phyloP scores from a whole-genome alignment of 1,284 basidiomycete genomes.

The Ganoderma boninense region DNA sequence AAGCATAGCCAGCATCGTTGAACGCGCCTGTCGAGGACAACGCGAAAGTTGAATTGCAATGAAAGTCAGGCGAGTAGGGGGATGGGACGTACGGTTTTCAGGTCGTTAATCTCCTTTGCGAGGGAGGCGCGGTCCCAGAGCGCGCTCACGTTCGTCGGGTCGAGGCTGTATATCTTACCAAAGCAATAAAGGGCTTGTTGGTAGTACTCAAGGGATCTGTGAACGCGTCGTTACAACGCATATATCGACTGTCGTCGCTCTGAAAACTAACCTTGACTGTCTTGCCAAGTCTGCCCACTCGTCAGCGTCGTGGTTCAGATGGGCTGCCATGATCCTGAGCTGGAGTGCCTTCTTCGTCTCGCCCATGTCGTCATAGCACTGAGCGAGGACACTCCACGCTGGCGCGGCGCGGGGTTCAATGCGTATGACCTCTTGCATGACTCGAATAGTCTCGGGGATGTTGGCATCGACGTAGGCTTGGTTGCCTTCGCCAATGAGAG shows the following conservation, averaged over 20 bases:
- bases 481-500: slow-evolving; percentile 88
- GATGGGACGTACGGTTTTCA: slow-evolving; percentile 60
- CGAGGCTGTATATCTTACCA: slow-evolving; percentile 82
- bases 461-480: slow-evolving; percentile 84
- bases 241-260: neutral
- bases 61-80: neutral
- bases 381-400: slow-evolving; percentile 90
- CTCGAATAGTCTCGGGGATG: slow-evolving; percentile 73
- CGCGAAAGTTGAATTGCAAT: neutral
- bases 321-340: slow-evolving; percentile 89
- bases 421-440: slow-evolving; percentile 92
- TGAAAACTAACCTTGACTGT: slow-evolving; percentile 68
- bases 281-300: slow-evolving; percentile 87
- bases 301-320: slow-evolving; percentile 66
- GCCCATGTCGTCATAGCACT: slow-evolving; percentile 77
- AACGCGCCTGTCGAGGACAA: slow-evolving; percentile 64
- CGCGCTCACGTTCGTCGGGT: slow-evolving; percentile 84
- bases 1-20: slow-evolving; percentile 80
- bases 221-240: neutral
- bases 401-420: slow-evolving; percentile 87
- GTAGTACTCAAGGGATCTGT: slow-evolving; percentile 58
- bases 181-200: slow-evolving; percentile 95
- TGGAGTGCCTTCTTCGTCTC: slow-evolving; percentile 82
- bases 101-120: slow-evolving; percentile 79
- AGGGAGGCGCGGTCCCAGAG: slow-evolving; percentile 92